Evolutionary conservation across 1,284 basidiomycete species (phyloP), one percentile per base, ranked within the genome.

Genomic region (Tilletia walkeri): DNA sequence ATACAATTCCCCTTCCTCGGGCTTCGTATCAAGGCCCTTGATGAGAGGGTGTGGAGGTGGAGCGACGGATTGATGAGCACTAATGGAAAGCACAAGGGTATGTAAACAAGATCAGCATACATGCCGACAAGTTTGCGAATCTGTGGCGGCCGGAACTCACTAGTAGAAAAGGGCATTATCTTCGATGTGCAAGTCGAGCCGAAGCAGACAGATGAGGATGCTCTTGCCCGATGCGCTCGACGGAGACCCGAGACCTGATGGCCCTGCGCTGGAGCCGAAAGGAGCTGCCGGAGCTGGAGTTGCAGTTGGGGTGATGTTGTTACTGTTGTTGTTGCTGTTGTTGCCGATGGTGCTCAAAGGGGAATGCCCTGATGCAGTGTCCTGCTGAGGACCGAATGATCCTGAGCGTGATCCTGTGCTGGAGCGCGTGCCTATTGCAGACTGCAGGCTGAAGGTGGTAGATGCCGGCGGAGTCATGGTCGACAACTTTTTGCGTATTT

Each of bases 81-180:
- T 63, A 36, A 39, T 34, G 53, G 24, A 24, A 14, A 14, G 53
- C 24, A 56, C 14, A 56, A 10, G 20, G 2, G 18, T 14, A 18
- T 59, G n/a, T 14, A 45, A 14, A 4, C 9, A 14, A 30, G 30
- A 7, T 34, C 24, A 61, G 56, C 7, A 6, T 34, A 18, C 56
- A 30, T 7, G 9, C 30, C 9, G 56, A 34, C 1, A 38, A 16
- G 4, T 14, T 24, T 7, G 7, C 14, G 41, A 24, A 30, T 2
- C 2, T 30, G 1, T 30, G 24, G 39, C 4, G 53, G 49, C 6
- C 7, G 56, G 34, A 2, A 72, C 73, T 67, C 67, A 74, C 73
- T 77, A 80, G 68, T 85, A 84, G 45, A 87, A 83, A n/a, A 86
- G 83, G 2, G 86, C 85, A 47, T 87, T 86, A 78, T 88, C 87